phyloP scores from a whole-genome alignment of 257 asterid species.

The Marsdenia floribunda region DNA sequence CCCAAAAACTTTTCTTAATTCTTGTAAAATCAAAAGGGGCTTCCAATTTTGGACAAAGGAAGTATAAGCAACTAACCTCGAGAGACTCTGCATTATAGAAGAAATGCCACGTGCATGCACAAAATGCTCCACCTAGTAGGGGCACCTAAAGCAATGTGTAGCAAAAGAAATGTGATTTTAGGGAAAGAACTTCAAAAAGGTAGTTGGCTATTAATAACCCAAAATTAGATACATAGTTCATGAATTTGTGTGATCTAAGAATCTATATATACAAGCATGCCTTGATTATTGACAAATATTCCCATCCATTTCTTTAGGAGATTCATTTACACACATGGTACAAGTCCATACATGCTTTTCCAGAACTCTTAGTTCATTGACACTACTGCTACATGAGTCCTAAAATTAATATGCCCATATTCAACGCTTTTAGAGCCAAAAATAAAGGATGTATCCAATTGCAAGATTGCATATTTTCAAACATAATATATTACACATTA shows the following conservation, averaged over 20 bases:
- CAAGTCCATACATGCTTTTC: background rate
- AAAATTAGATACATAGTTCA: background rate
- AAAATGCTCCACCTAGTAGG: slow-evolving; percentile 90
- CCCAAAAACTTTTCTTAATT: background rate
- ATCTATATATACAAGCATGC: background rate
- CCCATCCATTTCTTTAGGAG: background rate
- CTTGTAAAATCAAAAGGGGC: background rate
- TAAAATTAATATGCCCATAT: background rate
- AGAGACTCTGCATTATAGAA: slow-evolving; percentile 91
- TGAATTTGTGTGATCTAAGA: background rate
- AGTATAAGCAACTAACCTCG: slow-evolving; percentile 47
- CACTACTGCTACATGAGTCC: background rate
- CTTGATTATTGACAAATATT: background rate
- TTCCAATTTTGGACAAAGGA: background rate
- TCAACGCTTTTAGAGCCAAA: background rate
- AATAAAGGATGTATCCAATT: background rate
- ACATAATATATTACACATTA: background rate
- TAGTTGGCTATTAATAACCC: background rate
- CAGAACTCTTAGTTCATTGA: background rate
- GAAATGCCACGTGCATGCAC: slow-evolving; percentile 99
- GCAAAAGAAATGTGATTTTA: slow-evolving; percentile 8
- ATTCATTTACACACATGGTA: background rate
- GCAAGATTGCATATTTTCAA: background rate
- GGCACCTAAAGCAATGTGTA: slow-evolving; percentile 63
- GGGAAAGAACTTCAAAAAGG: background rate